Percentiles rank a stretch among this genome's conserved stretches.
These are phyloP conservation scores for Hydnum rufescens DNA, from an alignment of 768 basidiomycete species.

Conservation along the genomic window DNA sequence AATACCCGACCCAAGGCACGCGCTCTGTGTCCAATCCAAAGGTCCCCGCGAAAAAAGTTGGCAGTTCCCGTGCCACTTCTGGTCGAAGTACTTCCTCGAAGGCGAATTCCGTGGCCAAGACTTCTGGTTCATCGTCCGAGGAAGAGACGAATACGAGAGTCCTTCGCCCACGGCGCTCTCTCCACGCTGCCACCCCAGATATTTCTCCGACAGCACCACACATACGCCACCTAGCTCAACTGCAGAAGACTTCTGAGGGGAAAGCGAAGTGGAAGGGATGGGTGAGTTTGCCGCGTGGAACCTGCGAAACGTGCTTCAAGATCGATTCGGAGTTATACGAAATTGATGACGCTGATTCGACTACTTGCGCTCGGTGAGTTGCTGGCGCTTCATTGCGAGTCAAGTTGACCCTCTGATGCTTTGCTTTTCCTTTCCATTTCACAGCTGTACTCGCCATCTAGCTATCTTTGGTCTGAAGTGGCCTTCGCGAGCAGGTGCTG, in stretches of 20 bases:
- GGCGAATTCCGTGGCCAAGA: too few relatives aligned
- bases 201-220: background rate
- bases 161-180: background rate
- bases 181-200: background rate
- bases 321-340: background rate
- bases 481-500: background rate
- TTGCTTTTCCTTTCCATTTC: background rate
- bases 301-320: background rate
- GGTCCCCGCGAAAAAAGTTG: too few relatives aligned
- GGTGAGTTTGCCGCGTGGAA: background rate
- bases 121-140: too few relatives aligned
- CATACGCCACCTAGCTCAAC: slow-evolving; percentile 16
- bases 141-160: too few relatives aligned
- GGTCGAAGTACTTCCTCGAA: too few relatives aligned
- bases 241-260: background rate
- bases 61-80: too few relatives aligned
- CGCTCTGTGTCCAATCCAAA: too few relatives aligned
- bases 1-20: too few relatives aligned
- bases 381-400: too few relatives aligned
- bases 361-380: background rate
- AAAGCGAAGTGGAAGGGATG: background rate
- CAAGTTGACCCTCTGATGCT: background rate
- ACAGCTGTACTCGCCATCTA: background rate
- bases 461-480: background rate
- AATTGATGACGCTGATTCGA: background rate